phyloP scores from a whole-genome alignment of 768 basidiomycete genomes.

The Scleroderma bovista region DNA sequence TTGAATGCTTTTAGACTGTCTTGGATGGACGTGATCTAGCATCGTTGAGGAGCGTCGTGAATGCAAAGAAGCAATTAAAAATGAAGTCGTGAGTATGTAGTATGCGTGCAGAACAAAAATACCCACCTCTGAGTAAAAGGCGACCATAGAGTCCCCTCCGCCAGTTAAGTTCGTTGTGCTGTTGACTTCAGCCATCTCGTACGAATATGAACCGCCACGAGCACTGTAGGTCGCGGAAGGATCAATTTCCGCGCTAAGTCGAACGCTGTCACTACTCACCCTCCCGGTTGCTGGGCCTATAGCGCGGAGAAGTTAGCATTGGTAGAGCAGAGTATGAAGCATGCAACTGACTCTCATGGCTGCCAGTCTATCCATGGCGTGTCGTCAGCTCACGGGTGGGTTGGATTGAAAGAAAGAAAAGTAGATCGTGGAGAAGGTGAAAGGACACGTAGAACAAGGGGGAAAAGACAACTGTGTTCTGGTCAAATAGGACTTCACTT shows the following conservation, averaged over 20 bases:
- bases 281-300: constrained; percentile 67
- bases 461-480: background rate
- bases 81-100: background rate
- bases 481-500: too few species aligned
- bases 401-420: constrained; percentile 15
- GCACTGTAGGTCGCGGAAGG: constrained; percentile 22
- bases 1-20: constrained; percentile 64
- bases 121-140: constrained; percentile 71
- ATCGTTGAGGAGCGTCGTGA: background rate
- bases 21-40: constrained; percentile 65
- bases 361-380: constrained; percentile 76
- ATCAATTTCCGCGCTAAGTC: constrained; percentile 4
- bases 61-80: background rate
- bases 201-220: constrained; percentile 60
- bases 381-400: constrained; percentile 48
- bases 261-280: constrained; percentile 19
- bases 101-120: background rate
- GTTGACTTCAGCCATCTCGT: constrained; percentile 71
- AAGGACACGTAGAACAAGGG: background rate
- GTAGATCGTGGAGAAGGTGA: background rate
- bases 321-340: background rate
- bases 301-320: constrained; percentile 6
- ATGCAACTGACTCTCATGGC: constrained; percentile 63
- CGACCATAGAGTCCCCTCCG: constrained; percentile 49
- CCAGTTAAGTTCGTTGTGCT: constrained; percentile 48